These are phyloP conservation scores for Colletotrichum phormii DNA, from an alignment of 2,329 filamentous ascomycete species.

Conservation along the genomic window DNA sequence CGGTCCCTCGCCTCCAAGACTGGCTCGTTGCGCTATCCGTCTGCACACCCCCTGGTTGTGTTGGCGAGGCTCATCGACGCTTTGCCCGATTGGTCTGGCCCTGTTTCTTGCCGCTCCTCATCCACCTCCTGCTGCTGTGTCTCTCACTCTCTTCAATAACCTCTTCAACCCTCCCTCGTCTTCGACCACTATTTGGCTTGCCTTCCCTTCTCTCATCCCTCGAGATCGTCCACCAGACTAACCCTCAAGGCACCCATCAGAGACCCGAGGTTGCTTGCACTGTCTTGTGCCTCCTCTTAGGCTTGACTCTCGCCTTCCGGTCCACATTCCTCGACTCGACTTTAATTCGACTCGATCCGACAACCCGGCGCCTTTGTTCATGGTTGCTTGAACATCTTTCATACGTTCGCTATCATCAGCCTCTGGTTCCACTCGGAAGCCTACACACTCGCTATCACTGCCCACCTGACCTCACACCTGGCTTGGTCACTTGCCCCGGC, in stretches of 20 bases:
- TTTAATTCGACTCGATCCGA: conserved; percentile 24
- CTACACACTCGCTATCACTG: conserved; percentile 25
- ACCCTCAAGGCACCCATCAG: conserved; percentile 27
- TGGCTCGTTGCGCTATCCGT: conserved; percentile 20
- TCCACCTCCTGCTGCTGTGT: conserved; percentile 7
- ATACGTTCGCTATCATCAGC: conserved; percentile 23
- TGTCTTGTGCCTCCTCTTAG: conserved; percentile 27
- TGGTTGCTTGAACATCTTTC: conserved; percentile 22
- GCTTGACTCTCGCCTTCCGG: conserved; percentile 21
- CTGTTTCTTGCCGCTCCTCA: conserved; percentile 24
- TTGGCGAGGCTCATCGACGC: conserved; percentile 35
- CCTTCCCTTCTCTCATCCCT: conserved; percentile 33
- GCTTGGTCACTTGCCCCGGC: background rate
- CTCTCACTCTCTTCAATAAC: conserved; percentile 27
- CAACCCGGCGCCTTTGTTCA: conserved; percentile 14
- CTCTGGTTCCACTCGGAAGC: conserved; percentile 31
- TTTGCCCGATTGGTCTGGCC: conserved; percentile 29
- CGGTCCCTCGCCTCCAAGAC: conserved; percentile 23
- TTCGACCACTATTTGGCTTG: conserved; percentile 2
- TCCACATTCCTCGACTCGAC: conserved; percentile 21
- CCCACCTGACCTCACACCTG: background rate
- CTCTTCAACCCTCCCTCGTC: conserved; percentile 31
- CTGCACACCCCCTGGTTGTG: conserved; percentile 21
- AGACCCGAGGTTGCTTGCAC: conserved; percentile 26
- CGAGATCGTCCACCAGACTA: conserved; percentile 28